phyloP scores from a whole-genome alignment of 768 basidiomycete species.

The Leccinum fibrillosum region DNA sequence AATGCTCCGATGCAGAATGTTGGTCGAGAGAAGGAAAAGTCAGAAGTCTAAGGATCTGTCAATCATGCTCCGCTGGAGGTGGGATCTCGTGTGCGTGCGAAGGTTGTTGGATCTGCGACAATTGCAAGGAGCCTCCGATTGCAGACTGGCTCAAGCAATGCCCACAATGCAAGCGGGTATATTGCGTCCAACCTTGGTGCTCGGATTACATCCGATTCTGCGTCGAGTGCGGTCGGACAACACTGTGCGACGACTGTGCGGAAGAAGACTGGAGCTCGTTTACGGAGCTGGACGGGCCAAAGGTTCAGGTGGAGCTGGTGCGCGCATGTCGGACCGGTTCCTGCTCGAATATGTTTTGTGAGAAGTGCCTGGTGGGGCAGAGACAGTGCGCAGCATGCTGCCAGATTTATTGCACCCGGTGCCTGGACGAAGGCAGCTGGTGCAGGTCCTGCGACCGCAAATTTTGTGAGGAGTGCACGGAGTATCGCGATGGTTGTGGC shows the following conservation, averaged over 20 bases:
- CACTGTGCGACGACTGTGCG: conserved; percentile 3
- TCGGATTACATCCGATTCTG: conserved; percentile 21
- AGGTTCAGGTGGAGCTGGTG: too few relatives aligned
- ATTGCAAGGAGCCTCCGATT: conserved; percentile 12
- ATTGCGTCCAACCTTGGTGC: conserved; percentile 13
- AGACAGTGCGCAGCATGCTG: too few relatives aligned
- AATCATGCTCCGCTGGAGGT: conserved; percentile 14
- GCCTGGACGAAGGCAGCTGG: too few relatives aligned
- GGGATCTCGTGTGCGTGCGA: conserved; percentile 22
- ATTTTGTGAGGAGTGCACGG: too few relatives aligned
- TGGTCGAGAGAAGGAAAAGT: conserved; percentile 13
- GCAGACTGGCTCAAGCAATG: conserved; percentile 13
- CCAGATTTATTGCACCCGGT: too few relatives aligned
- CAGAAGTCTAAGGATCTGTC: conserved; percentile 8
- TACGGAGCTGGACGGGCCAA: too few relatives aligned
- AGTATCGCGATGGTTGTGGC: too few relatives aligned
- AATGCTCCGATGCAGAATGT: conserved; percentile 11
- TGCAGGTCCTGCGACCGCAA: too few relatives aligned
- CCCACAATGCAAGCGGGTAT: conserved; percentile 14
- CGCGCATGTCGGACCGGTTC: too few relatives aligned
- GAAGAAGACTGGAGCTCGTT: not conserved
- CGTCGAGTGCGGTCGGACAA: conserved; percentile 15
- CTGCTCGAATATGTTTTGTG: too few relatives aligned
- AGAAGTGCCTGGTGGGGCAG: too few relatives aligned
- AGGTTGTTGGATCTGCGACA: conserved; percentile 20